Conservation (phyloP, 495 filamentous ascomycete genomes). For the Saxispiralis lemnorum region DNA sequence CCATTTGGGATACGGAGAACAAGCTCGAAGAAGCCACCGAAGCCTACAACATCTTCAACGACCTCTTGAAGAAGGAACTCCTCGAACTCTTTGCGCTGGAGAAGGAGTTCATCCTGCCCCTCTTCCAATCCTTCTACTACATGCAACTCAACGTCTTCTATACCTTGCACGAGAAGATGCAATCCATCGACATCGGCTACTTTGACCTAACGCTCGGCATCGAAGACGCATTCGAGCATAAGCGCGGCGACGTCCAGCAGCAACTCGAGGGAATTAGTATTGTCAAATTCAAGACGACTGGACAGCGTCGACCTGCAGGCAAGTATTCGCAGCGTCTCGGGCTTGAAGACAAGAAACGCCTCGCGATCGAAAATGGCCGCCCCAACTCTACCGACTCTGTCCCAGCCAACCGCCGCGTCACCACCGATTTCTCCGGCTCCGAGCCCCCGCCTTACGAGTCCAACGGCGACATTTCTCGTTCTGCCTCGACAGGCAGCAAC, state of each 20-base stretch:
- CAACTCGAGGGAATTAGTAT: constrained; percentile 65
- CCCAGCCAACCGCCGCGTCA: constrained; percentile 24
- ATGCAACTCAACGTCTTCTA: constrained; percentile 99
- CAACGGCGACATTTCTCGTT: constrained; percentile 25
- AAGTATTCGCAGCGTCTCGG: constrained; percentile 28
- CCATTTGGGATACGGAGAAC: constrained; percentile 84
- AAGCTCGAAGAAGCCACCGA: constrained; percentile 84
- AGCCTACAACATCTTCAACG: constrained; percentile 94
- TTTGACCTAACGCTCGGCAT: constrained; percentile 83
- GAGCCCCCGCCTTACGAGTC: constrained; percentile 51
- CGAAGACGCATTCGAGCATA: constrained; percentile 73
- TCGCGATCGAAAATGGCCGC: constrained; percentile 19
- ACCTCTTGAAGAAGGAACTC: constrained; percentile 85
- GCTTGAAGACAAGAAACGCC: constrained; percentile 23
- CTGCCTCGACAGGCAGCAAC: constrained; percentile 40
- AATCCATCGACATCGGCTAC: constrained; percentile 87
- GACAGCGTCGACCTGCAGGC: constrained; percentile 36
- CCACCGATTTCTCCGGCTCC: constrained; percentile 39
- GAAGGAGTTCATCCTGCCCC: constrained; percentile 84
- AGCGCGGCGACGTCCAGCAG: constrained; percentile 73
- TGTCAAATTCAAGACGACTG: constrained; percentile 70
- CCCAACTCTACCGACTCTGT: constrained; percentile 5
- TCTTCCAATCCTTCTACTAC: constrained; percentile 99
- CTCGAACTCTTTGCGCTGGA: constrained; percentile 87
- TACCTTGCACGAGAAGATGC: constrained; percentile 95